phyloP scores from a whole-genome alignment of 495 filamentous ascomycete genomes.

The Penicillium lagena region DNA sequence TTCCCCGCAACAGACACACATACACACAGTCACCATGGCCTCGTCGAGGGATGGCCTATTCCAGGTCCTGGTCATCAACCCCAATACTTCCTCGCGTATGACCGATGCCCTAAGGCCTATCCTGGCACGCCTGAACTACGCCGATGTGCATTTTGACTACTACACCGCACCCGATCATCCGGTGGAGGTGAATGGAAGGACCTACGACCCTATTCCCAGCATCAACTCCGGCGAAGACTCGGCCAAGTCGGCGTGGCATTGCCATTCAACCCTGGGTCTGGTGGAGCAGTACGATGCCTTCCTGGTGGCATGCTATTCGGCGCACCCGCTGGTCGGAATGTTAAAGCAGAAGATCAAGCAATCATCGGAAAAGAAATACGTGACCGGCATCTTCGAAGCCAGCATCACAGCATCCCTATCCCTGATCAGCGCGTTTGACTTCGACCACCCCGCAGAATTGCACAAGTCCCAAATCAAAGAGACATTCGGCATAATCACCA shows the following conservation, averaged over 20 bases:
- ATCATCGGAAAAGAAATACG: constrained; percentile 36
- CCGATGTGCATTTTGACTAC: constrained; percentile 45
- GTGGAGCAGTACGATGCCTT: constrained; percentile 62
- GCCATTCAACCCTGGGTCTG: constrained; percentile 47
- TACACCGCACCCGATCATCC: constrained; percentile 46
- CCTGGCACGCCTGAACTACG: constrained; percentile 43
- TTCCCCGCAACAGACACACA: no score
- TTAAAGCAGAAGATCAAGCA: constrained; percentile 38
- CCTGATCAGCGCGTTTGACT: constrained; percentile 35
- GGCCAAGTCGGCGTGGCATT: constrained; percentile 48
- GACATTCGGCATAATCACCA: constrained; percentile 85
- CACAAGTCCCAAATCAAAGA: constrained; percentile 31
- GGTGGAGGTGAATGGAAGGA: constrained; percentile 20
- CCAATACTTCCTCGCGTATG: constrained; percentile 82
- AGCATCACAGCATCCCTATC: constrained; percentile 54
- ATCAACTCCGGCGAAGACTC: constrained; percentile 46
- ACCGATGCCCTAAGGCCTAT: constrained; percentile 66
- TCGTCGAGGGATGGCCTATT: constrained; percentile 11
- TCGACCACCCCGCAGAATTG: constrained; percentile 11
- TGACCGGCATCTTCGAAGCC: constrained; percentile 86
- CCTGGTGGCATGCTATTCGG: constrained; percentile 83
- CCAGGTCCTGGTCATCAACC: constrained; percentile 78
- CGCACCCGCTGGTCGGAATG: constrained; percentile 69
- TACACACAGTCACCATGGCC: constrained; percentile 6
- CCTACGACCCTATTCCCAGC: constrained; percentile 28